Evolutionary conservation across 2,329 filamentous ascomycete species (phyloP), one percentile per base, ranked within the genome.

Genomic region (Aspergillus proliferans): DNA sequence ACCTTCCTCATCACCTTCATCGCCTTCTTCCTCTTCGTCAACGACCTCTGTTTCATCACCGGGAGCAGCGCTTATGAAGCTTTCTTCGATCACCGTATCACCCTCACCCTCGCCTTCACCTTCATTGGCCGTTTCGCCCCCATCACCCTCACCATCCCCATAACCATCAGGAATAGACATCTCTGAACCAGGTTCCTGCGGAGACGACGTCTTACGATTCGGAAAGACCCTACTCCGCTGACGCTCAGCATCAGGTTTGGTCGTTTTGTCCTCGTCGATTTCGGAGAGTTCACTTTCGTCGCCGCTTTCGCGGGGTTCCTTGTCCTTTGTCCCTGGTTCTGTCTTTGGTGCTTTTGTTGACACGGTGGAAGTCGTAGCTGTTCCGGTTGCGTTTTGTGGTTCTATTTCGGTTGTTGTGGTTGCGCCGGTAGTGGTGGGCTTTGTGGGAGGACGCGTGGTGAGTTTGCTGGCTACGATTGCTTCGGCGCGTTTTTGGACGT

Each of bases 201-300:
- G 38, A 21, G 33, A 36, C 5, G 36, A 39, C 18, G 14, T 3
- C 3, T 50, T 51, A 19, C 65, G 39, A 34, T 61, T 61, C 3
- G 62, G 58, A 39, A 65, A 66, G 21, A 7, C 15, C 18, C 18
- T 15, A 12, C 60, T 43, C 10, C 52, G 40, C 33, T 59, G 61
- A 7, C 54, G 53, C 24, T 61, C 59, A 1, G 36, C 46, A 18
- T 56, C 52, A n/a, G 64, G 56, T 18, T 59, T 67, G 14, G 60
- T 55, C 3, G 64, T 50, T 36, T 61, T 65, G 34, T 64, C 60
- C n/a, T 68, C 67, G 41, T 69, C 66, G 8, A 83, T 78, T 52
- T 87, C 84, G 46, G 82, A 86, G 0, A 87, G 71, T 53, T 86
- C 84, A 59, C 83, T 86, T 64, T 87, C 84, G 47, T 85, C 82